Conservation (phyloP, 495 filamentous ascomycete genomes). For the Umbilicaria muhlenbergii region DNA sequence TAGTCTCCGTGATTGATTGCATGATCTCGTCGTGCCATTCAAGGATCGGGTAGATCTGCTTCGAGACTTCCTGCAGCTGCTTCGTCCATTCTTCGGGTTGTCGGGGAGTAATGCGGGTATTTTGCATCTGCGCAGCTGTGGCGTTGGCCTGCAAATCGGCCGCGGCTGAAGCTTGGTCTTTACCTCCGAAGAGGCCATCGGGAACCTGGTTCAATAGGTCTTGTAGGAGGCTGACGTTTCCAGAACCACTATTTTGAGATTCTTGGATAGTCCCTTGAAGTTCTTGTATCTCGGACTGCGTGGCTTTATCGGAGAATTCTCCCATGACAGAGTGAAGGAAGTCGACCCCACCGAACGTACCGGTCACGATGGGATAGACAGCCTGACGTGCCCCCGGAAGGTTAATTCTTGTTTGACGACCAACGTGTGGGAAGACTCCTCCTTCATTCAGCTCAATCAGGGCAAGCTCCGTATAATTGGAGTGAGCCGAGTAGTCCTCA, state of each 20-base stretch:
- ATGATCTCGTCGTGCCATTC: conserved; percentile 81
- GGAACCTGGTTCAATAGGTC: conserved; percentile 67
- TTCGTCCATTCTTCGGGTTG: conserved; percentile 60
- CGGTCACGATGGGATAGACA: conserved; percentile 71
- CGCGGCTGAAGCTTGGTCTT: conserved; percentile 48
- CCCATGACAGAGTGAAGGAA: conserved; percentile 78
- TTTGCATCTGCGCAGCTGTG: conserved; percentile 45
- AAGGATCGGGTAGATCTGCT: conserved; percentile 69
- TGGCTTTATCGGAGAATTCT: conserved; percentile 76
- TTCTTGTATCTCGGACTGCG: conserved; percentile 69
- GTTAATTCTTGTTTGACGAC: conserved; percentile 46
- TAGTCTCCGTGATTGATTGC: conserved; percentile 55
- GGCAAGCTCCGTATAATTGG: conserved; percentile 76
- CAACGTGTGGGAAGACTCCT: conserved; percentile 73
- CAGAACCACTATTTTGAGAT: conserved; percentile 26
- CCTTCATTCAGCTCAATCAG: conserved; percentile 71
- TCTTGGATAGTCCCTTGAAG: conserved; percentile 60
- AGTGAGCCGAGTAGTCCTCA: conserved; percentile 88
- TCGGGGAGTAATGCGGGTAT: conserved; percentile 48
- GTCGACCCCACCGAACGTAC: conserved; percentile 85
- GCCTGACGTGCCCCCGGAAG: conserved; percentile 44
- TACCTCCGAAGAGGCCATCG: conserved; percentile 53
- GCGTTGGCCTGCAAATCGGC: conserved; percentile 42
- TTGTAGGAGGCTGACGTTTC: conserved; percentile 50
- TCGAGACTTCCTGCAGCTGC: conserved; percentile 48